Conservation (phyloP, 768 basidiomycete genomes). For the Gautieria morchelliformis region DNA sequence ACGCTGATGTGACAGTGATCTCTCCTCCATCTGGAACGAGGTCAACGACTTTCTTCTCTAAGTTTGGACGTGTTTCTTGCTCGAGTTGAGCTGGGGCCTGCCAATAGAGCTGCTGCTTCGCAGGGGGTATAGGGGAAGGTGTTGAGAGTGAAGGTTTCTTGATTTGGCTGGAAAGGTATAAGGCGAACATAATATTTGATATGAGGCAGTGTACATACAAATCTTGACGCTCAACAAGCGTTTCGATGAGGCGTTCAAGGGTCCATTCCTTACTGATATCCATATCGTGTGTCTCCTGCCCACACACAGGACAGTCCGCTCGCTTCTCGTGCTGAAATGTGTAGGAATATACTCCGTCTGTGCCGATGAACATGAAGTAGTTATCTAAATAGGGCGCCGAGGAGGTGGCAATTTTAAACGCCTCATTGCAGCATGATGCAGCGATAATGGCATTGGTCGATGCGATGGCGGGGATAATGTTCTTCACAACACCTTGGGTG, state of each 20-base stretch:
- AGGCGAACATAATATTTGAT: not conserved
- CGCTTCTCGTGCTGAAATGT: constrained; percentile 94
- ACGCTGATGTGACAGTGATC: constrained; percentile 79
- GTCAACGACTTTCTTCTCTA: constrained; percentile 79
- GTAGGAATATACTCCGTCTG: constrained; percentile 92
- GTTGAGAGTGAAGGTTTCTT: constrained; percentile 90
- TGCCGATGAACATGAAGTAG: constrained; percentile 98
- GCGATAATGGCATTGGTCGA: constrained; percentile 98
- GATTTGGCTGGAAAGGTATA: constrained; percentile 61
- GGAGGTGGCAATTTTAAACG: constrained; percentile 96
- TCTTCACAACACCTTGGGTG: constrained; percentile 98
- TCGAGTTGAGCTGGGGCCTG: constrained; percentile 92
- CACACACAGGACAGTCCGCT: constrained; percentile 93
- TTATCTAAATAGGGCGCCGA: constrained; percentile 93
- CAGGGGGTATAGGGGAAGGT: constrained; percentile 46
- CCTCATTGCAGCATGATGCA: constrained; percentile 97
- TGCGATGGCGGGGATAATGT: constrained; percentile 98
- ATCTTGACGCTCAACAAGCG: constrained; percentile 78
- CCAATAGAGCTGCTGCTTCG: constrained; percentile 45
- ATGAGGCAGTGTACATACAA: constrained; percentile 47
- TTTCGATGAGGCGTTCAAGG: constrained; percentile 81
- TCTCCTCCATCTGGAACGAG: constrained; percentile 69
- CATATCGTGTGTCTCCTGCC: constrained; percentile 77
- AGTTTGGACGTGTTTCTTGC: constrained; percentile 79
- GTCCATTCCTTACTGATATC: constrained; percentile 62